Evolutionary conservation across 345 rosid genomes (phyloP).

Genomic region (Dipteronia sinensis): DNA sequence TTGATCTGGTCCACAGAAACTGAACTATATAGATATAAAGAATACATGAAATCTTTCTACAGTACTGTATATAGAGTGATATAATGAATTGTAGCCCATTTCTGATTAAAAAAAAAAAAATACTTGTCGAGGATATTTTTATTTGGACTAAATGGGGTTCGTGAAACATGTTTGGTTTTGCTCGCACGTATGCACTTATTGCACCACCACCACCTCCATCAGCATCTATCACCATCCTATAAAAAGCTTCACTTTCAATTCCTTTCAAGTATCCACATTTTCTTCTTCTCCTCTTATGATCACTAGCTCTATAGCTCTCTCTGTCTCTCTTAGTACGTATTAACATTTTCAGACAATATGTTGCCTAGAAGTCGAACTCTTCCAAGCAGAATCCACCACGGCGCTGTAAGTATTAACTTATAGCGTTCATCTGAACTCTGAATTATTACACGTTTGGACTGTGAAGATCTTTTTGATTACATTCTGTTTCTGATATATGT

Average conservation of each 20-base stretch:
- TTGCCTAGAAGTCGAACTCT: constrained; percentile 59
- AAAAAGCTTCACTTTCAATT: background rate
- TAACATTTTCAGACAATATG: constrained; percentile 26
- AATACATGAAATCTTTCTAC: too few relatives aligned
- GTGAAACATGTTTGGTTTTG: too few relatives aligned
- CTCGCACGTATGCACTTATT: background rate
- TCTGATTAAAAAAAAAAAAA: too few relatives aligned
- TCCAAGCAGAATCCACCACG: constrained; percentile 54
- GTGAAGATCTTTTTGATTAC: background rate
- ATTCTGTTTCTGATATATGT: background rate
- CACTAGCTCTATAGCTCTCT: background rate
- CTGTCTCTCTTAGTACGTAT: background rate
- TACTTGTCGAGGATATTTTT: too few relatives aligned
- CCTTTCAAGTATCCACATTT: background rate
- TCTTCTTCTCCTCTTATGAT: background rate
- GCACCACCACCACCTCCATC: background rate
- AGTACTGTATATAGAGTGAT: too few relatives aligned
- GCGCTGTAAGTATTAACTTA: constrained; percentile 27
- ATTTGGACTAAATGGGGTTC: too few relatives aligned
- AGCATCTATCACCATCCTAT: background rate
- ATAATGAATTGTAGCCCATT: too few relatives aligned
- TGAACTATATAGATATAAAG: too few relatives aligned
- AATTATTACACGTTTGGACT: background rate
- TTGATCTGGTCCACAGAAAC: too few relatives aligned
- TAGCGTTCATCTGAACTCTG: background rate